Evolutionary conservation across 139 green algal genomes (phyloP).

Genomic region (Volvox africanus): DNA sequence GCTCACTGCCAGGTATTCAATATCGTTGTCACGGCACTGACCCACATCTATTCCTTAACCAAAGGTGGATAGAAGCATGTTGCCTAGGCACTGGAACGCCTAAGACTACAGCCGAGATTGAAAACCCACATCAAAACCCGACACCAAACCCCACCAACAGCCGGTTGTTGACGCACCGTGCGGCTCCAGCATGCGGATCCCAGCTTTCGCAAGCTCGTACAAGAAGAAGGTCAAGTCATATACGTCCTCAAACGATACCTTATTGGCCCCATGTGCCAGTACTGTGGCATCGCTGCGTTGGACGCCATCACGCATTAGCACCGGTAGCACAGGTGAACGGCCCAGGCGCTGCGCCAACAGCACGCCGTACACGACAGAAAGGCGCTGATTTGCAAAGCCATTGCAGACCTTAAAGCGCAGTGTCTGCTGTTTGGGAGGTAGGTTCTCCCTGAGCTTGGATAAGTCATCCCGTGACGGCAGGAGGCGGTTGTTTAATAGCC

Average conservation of each 20-base stretch:
- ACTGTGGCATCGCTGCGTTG: constrained; percentile 5
- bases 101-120: no score
- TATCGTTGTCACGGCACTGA: no score
- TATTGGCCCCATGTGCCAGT: not conserved
- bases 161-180: constrained; percentile 17
- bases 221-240: constrained; percentile 44
- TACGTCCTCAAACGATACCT: constrained; percentile 24
- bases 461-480: not conserved
- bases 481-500: not conserved
- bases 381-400: constrained; percentile 67
- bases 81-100: no score
- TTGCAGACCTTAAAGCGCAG: constrained; percentile 63
- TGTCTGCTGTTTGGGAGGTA: constrained; percentile 30
- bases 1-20: no score
- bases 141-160: no score
- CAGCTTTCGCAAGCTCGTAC: constrained; percentile 10
- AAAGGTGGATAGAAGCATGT: no score
- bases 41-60: no score
- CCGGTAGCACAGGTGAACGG: constrained; percentile 55
- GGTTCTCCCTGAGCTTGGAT: not conserved
- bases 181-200: constrained; percentile 29
- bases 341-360: constrained; percentile 51
- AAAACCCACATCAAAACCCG: no score
- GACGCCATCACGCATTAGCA: constrained; percentile 54
- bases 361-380: constrained; percentile 58